Conservation (phyloP, 2,329 filamentous ascomycete genomes). For the Fusarium cicatricum region DNA sequence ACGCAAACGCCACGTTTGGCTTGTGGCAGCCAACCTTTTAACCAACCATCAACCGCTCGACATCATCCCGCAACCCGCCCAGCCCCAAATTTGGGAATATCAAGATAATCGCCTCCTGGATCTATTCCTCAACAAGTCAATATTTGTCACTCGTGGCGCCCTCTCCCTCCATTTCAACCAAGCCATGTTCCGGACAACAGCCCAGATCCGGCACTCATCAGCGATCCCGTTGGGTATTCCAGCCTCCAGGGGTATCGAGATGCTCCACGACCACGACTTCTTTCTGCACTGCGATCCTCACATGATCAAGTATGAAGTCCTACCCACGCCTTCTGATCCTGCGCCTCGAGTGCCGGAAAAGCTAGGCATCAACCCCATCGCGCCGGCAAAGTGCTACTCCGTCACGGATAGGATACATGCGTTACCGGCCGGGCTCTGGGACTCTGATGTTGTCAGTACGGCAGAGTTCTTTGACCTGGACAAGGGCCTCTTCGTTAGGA, state of each 20-base stretch:
- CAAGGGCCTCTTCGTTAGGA: constrained; percentile 60
- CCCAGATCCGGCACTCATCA: constrained; percentile 53
- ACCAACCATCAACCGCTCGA: not conserved
- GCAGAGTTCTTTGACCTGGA: constrained; percentile 62
- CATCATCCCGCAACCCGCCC: not conserved
- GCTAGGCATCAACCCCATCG: constrained; percentile 35
- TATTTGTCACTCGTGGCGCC: not conserved
- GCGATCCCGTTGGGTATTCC: constrained; percentile 51
- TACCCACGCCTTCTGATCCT: constrained; percentile 43
- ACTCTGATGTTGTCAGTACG: constrained; percentile 60
- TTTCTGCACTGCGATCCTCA: constrained; percentile 63
- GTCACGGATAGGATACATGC: constrained; percentile 61
- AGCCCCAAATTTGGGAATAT: not conserved
- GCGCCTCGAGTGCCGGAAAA: constrained; percentile 44
- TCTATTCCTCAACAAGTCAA: no score
- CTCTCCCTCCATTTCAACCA: not conserved
- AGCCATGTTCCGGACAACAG: constrained; percentile 55
- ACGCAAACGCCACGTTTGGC: constrained; percentile 6
- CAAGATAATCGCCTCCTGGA: no score
- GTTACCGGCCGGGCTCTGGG: constrained; percentile 64
- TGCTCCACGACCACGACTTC: constrained; percentile 61
- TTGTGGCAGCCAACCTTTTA: not conserved
- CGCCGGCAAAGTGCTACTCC: constrained; percentile 52
- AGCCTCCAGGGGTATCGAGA: constrained; percentile 49
- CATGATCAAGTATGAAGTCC: constrained; percentile 53